Base-by-base conservation (phyloP, 1,284 basidiomycete genomes). In the Sutorius eximius region DNA sequence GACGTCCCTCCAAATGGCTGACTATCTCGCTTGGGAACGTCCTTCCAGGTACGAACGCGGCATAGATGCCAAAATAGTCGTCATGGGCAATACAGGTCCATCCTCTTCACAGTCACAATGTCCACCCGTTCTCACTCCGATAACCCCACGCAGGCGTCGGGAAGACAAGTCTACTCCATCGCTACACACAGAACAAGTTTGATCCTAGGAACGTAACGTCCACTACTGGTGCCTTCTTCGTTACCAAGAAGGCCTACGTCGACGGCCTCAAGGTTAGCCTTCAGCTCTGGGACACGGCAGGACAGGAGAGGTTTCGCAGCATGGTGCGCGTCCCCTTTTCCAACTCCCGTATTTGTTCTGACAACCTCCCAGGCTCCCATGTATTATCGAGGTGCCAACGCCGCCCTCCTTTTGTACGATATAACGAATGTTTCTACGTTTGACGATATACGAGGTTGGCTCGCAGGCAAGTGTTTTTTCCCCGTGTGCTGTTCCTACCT, bases 321-420 rank as follows among this genome's bases (percentile, higher is more conserved):
- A 95, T 98, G 91, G 91, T 91, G 58, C 57, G 85, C 73, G 30
- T 34, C 53, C 30, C 36, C 29, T 29, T 27, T 24, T 49, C 56
- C 52, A 57, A 54, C 59, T 62, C 52, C 63, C 44, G 51, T 29
- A 54, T 48, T 57, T 51, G 55, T 53, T 38, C 59, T 59, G 45
- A 60, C 52, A 51, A 45, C 24, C 20, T 20, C 50, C 22, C 67
- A 92, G 92, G 94, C 95, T 63, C 95, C 95, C 55, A 97, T 99
- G 91, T 99, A 99, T 80, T 98, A 98, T 81, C 88, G 97, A 71
- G 96, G 95, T 68, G 94, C 95, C 59, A 93, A 96, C 67, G 96
- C 96, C 54, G 96, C 97, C 27, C 85, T 99, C 51, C 82, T 98
- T 59, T 85, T 98, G 64, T 99, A 99, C 76, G 96, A 99, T 79